Evolutionary conservation across 1,139 yeast genomes (phyloP).

Genomic region (Saccharomyces hybrid): DNA sequence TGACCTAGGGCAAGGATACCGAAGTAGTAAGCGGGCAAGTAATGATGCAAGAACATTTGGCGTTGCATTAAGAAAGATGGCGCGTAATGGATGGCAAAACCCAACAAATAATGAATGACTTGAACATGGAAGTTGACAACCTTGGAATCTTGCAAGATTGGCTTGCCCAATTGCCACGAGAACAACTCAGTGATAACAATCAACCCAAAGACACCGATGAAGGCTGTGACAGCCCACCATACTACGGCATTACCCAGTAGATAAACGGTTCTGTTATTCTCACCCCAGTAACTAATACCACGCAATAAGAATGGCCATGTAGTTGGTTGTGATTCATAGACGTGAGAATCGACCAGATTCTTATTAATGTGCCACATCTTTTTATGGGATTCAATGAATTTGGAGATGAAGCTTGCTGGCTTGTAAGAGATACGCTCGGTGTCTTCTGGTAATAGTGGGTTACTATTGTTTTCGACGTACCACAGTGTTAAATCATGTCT

Average conservation of each 20-base stretch:
- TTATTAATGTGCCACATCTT: slow-evolving; percentile 88
- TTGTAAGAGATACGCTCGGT: slow-evolving; percentile 53
- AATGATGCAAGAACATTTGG: slow-evolving; percentile 88
- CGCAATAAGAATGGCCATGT: slow-evolving; percentile 84
- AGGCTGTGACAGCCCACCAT: slow-evolving; percentile 78
- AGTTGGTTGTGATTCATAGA: slow-evolving; percentile 81
- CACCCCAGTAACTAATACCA: slow-evolving; percentile 93
- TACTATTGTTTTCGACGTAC: slow-evolving; percentile 78
- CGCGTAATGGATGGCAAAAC: slow-evolving; percentile 76
- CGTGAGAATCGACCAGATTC: slow-evolving; percentile 76
- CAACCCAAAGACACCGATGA: slow-evolving; percentile 47
- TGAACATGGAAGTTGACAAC: slow-evolving; percentile 67
- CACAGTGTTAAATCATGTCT: slow-evolving; percentile 66
- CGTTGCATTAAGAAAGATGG: slow-evolving; percentile 92
- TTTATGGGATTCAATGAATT: slow-evolving; percentile 68
- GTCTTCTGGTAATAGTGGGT: slow-evolving; percentile 38
- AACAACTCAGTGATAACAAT: slow-evolving; percentile 50
- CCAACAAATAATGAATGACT: slow-evolving; percentile 58
- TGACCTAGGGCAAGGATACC: slow-evolving; percentile 81
- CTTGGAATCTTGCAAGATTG: slow-evolving; percentile 43
- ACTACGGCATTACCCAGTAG: slow-evolving; percentile 81
- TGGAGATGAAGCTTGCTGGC: slow-evolving; percentile 54
- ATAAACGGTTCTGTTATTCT: slow-evolving; percentile 70
- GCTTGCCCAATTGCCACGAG: slow-evolving; percentile 66
- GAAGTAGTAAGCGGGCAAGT: slow-evolving; percentile 83